Conservation (phyloP, 805 yeast genomes). For the Saturnispora galanensis region DNA sequence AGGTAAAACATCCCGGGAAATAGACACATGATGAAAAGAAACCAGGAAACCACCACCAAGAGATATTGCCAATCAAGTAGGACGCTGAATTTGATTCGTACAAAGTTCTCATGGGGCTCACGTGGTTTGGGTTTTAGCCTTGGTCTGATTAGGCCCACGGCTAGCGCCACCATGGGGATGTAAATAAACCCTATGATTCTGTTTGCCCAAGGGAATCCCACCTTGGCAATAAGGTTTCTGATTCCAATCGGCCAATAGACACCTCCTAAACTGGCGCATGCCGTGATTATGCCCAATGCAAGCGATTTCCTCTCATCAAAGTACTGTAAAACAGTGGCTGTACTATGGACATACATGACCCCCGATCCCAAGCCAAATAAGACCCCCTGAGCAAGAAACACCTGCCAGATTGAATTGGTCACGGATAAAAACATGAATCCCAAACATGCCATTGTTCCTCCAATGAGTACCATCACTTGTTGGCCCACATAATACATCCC, state of each 20-base stretch:
- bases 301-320: constrained; percentile 50
- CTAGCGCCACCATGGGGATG: constrained; percentile 21
- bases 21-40: constrained; percentile 24
- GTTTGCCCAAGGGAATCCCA: constrained; percentile 41
- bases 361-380: constrained; percentile 52
- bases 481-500: constrained; percentile 36
- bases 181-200: constrained; percentile 35
- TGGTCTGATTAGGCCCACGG: constrained; percentile 22
- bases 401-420: constrained; percentile 50
- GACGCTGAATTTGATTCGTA: constrained; percentile 32
- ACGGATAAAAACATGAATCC: constrained; percentile 49
- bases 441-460: constrained; percentile 34
- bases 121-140: constrained; percentile 26
- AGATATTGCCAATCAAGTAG: constrained; percentile 25
- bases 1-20: constrained; percentile 49
- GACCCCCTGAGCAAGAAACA: constrained; percentile 60
- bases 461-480: constrained; percentile 29
- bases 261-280: constrained; percentile 45
- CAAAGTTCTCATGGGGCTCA: constrained; percentile 27
- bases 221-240: constrained; percentile 31
- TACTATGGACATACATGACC: constrained; percentile 46
- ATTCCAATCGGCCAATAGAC: constrained; percentile 39
- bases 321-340: constrained; percentile 55
- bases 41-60: constrained; percentile 31
- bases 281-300: constrained; percentile 36